phyloP scores from a whole-genome alignment of 345 rosid genomes.

The Gossypium mustelinum region DNA sequence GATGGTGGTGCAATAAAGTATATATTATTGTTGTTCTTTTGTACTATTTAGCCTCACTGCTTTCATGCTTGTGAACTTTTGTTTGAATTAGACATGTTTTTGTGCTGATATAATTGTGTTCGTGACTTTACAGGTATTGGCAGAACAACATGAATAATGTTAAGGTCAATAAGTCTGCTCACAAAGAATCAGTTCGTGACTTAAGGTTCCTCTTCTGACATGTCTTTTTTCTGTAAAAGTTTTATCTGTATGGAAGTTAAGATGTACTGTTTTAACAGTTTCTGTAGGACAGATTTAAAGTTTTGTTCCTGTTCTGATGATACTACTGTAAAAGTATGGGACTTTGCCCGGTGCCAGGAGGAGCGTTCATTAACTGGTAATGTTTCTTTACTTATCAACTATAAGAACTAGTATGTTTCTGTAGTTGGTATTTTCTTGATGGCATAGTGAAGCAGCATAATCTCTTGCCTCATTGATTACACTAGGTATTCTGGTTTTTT shows the following conservation, averaged over 20 bases:
- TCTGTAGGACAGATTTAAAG: conserved; percentile 95
- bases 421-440: not conserved
- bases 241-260: conserved; percentile 9
- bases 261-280: conserved; percentile 52
- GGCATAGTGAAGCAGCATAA: not conserved
- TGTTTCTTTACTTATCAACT: conserved; percentile 33
- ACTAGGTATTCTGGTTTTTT: not conserved
- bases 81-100: not conserved
- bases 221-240: not conserved
- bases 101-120: not conserved
- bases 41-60: not conserved
- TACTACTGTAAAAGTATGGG: conserved; percentile 97
- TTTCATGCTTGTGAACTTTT: not conserved
- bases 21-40: not conserved
- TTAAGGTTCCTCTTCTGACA: conserved; percentile 50
- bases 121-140: conserved; percentile 65
- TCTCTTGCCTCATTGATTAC: not conserved
- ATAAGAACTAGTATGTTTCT: conserved; percentile 3
- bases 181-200: conserved; percentile 91
- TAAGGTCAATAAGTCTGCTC: conserved; percentile 90
- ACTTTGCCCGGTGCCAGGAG: conserved; percentile 89
- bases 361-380: conserved; percentile 92
- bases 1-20: conserved; percentile 95
- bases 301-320: conserved; percentile 98
- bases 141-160: conserved; percentile 98